Evolutionary conservation across 2,329 filamentous ascomycete species (phyloP), one percentile per base, ranked within the genome.

Genomic region (Teratosphaeriaceae sp.): DNA sequence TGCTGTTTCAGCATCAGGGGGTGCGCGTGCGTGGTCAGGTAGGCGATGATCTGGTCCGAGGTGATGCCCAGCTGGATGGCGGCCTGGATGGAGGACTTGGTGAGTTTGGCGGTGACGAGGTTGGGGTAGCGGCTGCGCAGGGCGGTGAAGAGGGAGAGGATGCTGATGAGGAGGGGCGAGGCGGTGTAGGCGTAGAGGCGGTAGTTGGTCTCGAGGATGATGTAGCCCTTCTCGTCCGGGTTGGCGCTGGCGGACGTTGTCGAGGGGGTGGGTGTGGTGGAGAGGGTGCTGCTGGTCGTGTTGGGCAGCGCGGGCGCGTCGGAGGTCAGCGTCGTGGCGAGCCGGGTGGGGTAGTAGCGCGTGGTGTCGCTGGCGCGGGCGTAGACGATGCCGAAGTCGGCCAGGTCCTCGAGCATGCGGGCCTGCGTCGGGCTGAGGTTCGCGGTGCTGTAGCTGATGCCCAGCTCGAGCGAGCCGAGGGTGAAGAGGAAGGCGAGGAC

Each of bases 151-250:
- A 98, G 83, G 29, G 84, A 82, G 35, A 98, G 81, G 47, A 98
- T 88, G 42, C 88, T 88, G 51, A 97, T 98, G 65, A 96, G 90
- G 1, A 98, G 79, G 0, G 89, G 87, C 0, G 88, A 95, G 24
- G 85, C 84, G 5, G 94, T 97, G 70, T 98, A 98, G 23, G 92
- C 92, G 69, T 98, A 98, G 54, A 98, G 71, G 20, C 92, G 85
- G 70, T 96, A 97, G 68, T 98, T 98, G 7, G 92, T 98, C 70
- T 98, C 92, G 53, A 98, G 79, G 57, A 98, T 89, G 60, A 98
- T 88, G 69, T 88, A 92, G 49, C 89, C 89, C 57, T 82, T 81
- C 38, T 75, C 70, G 40, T 65, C 58, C 19, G n/a, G n/a, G n/a
- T n/a, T n/a, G n/a, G 65, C 56, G 19, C 65, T 66, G 29, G 48